Percentiles rank a stretch among this genome's conserved stretches.
Evolutionary conservation across 768 basidiomycete species (phyloP).

Genomic region (Kwoniella heveanensis): DNA sequence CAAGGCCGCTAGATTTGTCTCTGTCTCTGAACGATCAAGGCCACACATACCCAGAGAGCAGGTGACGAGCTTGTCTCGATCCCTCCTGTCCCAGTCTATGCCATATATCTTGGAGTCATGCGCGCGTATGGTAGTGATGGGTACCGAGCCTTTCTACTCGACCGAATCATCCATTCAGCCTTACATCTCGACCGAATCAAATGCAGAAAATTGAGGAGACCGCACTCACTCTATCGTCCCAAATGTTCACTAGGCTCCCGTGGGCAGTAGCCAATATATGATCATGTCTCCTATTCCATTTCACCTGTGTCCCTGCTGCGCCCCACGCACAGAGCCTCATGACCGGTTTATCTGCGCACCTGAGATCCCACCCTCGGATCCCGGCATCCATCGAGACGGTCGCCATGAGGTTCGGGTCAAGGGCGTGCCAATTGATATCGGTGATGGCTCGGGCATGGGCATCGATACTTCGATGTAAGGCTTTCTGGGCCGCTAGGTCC

Average conservation of each 20-base stretch:
- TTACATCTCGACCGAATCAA: conserved; percentile 65
- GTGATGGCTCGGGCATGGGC: conserved; percentile 95
- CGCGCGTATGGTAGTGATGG: conserved; percentile 71
- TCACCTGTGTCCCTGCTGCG: conserved; percentile 78
- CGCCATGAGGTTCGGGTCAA: conserved; percentile 78
- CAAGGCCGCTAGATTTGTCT: too few species aligned
- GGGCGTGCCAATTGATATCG: conserved; percentile 95
- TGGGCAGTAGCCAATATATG: conserved; percentile 89
- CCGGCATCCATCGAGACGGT: conserved; percentile 93
- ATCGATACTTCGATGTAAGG: conserved; percentile 79
- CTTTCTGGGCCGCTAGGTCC: conserved; percentile 77
- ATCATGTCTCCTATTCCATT: conserved; percentile 88
- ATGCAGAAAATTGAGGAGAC: conserved; percentile 12
- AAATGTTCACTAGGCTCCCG: conserved; percentile 79
- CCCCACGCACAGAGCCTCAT: conserved; percentile 67
- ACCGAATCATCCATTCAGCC: conserved; percentile 65
- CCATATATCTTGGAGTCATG: conserved; percentile 95
- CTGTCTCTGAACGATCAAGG: not conserved
- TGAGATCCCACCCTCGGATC: conserved; percentile 91
- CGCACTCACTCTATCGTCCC: conserved; percentile 91
- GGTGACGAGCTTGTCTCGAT: conserved; percentile 78
- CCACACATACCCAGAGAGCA: conserved; percentile 68
- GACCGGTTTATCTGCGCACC: conserved; percentile 65
- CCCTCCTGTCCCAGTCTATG: conserved; percentile 87
- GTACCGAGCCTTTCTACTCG: conserved; percentile 80